Evolutionary conservation across 1,139 yeast genomes (phyloP), one percentile per base, ranked within the genome.

Genomic region (Lodderomyces metapsilosis): DNA sequence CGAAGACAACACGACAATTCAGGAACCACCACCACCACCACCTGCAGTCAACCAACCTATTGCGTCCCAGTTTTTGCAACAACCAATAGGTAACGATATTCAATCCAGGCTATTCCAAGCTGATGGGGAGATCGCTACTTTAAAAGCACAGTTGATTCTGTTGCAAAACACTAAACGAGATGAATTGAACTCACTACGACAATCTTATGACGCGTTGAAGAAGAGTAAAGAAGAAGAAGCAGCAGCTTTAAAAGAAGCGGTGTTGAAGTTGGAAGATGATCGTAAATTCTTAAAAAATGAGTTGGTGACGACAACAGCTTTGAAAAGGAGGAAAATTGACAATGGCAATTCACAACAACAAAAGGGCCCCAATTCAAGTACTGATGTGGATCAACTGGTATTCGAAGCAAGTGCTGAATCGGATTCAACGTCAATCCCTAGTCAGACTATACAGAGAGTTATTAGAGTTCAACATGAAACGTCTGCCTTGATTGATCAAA

Each of bases 101-200:
- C 59, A 57, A 42, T 49, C 57, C 8, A 57, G 53, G 31, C 50
- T 80, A 10, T 69, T 68, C 46, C 66, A 69, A 31, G 82, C 88
- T 0, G 82, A 76, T 49, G 96, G 96, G 3, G 95, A 88, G 54
- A 80, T 85, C 23, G 82, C 94, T 9, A 82, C 88, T 30, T 68
- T 88, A 18, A 66, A 91, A 43, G 80, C 84, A 15, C 87, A 84
- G 52, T 61, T 87, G 37, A 64, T 72, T 15, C 73, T 74, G 39
- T 54, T 77, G 9, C 78, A 77, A 39, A 58, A 59, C 23, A 71
- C 62, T 34, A 75, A 74, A 42, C 66, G 62, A 3, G 62, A 66
- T 2, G 81, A 76, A 49, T 59, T 74, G n/a, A 58, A 57, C 15
- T 66, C 68, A 18, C 50, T 83, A 37, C 64, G 66, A 37, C 62